Evolutionary conservation across 2,329 filamentous ascomycete genomes (phyloP).

Genomic region (Beauveria rudraprayagi): DNA sequence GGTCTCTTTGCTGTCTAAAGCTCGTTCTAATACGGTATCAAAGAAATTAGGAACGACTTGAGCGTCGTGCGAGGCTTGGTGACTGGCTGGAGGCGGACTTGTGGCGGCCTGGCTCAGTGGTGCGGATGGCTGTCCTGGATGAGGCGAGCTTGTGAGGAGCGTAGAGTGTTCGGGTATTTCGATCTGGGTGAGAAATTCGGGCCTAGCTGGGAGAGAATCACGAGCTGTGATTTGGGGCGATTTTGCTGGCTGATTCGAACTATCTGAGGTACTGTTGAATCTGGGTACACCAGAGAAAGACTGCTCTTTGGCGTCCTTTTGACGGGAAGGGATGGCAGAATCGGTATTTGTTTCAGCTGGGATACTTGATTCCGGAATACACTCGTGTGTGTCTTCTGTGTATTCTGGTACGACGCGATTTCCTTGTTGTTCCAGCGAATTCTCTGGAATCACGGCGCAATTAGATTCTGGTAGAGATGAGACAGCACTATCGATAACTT

Average conservation of each 20-base stretch:
- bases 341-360: neutral
- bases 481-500: constrained; percentile 7
- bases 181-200: neutral
- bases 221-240: neutral
- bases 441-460: constrained; percentile 9
- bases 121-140: neutral
- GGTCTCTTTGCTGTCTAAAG: constrained; percentile 13
- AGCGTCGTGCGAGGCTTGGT: constrained; percentile 19
- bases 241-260: neutral
- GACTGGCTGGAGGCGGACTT: neutral
- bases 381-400: neutral
- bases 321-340: neutral
- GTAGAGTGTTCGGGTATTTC: neutral
- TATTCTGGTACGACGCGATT: neutral
- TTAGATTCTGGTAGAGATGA: neutral
- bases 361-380: constrained; percentile 1
- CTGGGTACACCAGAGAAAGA: neutral
- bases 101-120: neutral
- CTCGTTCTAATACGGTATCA: constrained; percentile 12
- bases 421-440: constrained; percentile 14
- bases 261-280: neutral
- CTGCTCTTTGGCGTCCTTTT: neutral
- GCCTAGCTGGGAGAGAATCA: neutral
- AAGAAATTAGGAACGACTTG: constrained; percentile 18
- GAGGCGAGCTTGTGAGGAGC: neutral